Conservation (phyloP, 495 filamentous ascomycete genomes). For the Hyaloscypha bicolor region DNA sequence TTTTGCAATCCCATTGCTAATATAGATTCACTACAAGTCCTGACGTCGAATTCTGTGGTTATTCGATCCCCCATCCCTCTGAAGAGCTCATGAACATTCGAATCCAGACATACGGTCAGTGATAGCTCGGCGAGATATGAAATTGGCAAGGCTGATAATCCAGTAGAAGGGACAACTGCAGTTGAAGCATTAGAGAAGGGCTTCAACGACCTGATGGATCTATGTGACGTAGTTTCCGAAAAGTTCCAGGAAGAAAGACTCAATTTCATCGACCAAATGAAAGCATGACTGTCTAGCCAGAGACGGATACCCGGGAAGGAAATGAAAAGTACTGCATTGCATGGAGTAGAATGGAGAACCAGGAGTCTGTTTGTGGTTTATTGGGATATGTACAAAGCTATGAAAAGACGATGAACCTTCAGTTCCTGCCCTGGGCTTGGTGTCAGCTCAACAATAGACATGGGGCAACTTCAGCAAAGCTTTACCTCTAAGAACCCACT, state of each 20-base stretch:
- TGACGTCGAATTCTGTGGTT: conserved; percentile 95
- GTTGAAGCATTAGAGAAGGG: conserved; percentile 88
- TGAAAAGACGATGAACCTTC: conserved; percentile 24
- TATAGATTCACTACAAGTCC: conserved; percentile 49
- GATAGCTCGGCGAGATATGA: conserved; percentile 8
- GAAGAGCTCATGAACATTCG: conserved; percentile 95
- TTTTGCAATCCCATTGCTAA: background rate
- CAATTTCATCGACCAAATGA: conserved; percentile 45
- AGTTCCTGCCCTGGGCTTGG: conserved; percentile 39
- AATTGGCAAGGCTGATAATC: conserved; percentile 12
- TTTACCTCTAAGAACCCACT: conserved; percentile 80
- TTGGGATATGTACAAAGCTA: conserved; percentile 35
- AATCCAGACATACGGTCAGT: conserved; percentile 89
- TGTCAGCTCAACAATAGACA: conserved; percentile 19
- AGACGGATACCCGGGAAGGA: background rate
- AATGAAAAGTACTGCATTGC: conserved; percentile 26
- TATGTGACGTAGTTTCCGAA: conserved; percentile 89
- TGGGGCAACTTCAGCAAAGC: background rate
- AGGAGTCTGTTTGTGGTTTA: conserved; percentile 26
- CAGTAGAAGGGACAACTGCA: conserved; percentile 73
- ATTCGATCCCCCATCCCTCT: conserved; percentile 96
- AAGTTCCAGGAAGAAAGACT: conserved; percentile 74
- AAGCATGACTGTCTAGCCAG: background rate
- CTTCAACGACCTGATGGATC: conserved; percentile 79
- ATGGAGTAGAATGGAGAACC: conserved; percentile 28